Evolutionary conservation across 2,329 filamentous ascomycete species (phyloP).

Genomic region (Rhynchosporium graminicola): DNA sequence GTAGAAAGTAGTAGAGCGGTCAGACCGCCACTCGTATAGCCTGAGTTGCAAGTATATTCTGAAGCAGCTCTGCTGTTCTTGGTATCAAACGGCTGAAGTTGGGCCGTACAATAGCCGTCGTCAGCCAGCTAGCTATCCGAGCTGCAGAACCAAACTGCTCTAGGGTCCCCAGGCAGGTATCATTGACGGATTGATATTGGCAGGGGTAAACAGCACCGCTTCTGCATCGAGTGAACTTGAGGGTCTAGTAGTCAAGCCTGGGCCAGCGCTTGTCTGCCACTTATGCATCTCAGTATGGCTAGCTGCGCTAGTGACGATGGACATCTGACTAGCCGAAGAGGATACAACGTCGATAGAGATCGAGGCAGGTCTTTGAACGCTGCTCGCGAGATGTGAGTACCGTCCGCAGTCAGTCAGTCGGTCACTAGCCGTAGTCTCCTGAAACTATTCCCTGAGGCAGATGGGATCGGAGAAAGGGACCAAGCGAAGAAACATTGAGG

Average conservation of each 20-base stretch:
- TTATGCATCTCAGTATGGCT: too few relatives aligned
- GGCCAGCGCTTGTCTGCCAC: conserved; percentile 1
- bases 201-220: neutral
- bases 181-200: neutral
- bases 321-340: neutral
- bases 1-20: conserved; percentile 6
- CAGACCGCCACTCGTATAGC: conserved; percentile 15
- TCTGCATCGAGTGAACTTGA: conserved; percentile 1
- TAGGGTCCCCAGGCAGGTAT: neutral
- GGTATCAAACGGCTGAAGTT: conserved; percentile 10
- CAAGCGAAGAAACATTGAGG: conserved; percentile 7
- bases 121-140: conserved; percentile 3
- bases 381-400: neutral
- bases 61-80: neutral
- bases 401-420: neutral
- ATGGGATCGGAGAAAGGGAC: neutral
- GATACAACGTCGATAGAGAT: conserved; percentile 6
- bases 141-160: neutral
- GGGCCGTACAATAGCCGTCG: neutral
- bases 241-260: conserved; percentile 6
- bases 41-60: neutral
- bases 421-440: neutral
- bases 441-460: neutral
- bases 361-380: conserved; percentile 2
- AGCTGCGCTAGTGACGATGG: neutral